Evolutionary conservation across 768 basidiomycete genomes (phyloP).

Genomic region (Lactarius hatsudake): DNA sequence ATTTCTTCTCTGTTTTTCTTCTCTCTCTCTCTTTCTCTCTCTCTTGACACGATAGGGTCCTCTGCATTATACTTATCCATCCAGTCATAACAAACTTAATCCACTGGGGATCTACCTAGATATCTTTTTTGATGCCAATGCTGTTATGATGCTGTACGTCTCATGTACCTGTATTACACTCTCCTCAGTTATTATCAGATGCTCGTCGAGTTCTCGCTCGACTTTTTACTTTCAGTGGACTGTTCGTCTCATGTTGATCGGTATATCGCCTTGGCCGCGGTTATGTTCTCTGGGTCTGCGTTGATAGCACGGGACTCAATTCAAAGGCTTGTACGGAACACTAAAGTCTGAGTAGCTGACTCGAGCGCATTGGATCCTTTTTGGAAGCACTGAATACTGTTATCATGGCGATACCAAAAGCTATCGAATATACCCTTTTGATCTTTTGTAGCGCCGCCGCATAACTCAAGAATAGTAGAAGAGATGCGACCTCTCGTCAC

Average conservation of each 20-base stretch:
- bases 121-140: conserved; percentile 8
- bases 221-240: neutral
- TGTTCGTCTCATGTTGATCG: neutral
- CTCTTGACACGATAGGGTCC: conserved; percentile 5
- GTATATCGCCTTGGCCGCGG: neutral
- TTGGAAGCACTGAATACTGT: neutral
- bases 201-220: neutral
- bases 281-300: neutral
- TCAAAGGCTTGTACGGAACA: too few species aligned
- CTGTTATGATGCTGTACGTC: conserved; percentile 18
- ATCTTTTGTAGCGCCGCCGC: neutral
- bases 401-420: neutral
- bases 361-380: neutral
- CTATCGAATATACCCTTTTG: neutral
- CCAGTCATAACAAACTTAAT: conserved; percentile 10
- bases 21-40: neutral
- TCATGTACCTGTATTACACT: conserved; percentile 13
- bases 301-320: too few species aligned
- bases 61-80: conserved; percentile 24
- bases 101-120: conserved; percentile 19
- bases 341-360: too few species aligned
- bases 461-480: neutral
- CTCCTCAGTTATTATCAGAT: neutral
- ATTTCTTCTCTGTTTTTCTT: neutral
- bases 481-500: neutral